A percentile compares a stretch with the other conserved stretches of the same genome.
Conservation (phyloP, 2,329 filamentous ascomycete genomes). For the Aspergillus novoparasiticus region DNA sequence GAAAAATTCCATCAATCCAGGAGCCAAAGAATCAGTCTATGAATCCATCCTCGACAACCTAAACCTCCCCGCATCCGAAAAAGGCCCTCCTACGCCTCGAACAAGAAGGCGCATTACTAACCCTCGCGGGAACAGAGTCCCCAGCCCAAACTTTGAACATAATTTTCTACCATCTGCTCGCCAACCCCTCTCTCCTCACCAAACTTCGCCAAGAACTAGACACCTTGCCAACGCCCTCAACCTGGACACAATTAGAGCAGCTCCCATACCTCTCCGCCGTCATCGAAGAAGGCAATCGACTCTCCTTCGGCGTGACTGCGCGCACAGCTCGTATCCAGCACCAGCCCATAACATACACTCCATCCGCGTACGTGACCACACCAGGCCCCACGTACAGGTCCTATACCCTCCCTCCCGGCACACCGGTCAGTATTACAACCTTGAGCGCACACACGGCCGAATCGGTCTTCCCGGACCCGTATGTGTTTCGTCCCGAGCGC, state of each 20-base stretch:
- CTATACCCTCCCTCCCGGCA: slow-evolving; percentile 31
- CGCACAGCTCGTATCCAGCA: slow-evolving; percentile 34
- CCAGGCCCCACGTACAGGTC: slow-evolving; percentile 17
- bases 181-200: slow-evolving; percentile 18
- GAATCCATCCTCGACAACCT: slow-evolving; percentile 26
- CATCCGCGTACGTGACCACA: slow-evolving; percentile 21
- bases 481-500: slow-evolving; percentile 42
- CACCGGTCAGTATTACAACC: slow-evolving; percentile 41
- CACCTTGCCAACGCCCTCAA: slow-evolving; percentile 6
- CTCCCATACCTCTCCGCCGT: slow-evolving; percentile 46
- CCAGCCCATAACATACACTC: slow-evolving; percentile 15
- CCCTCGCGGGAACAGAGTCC: slow-evolving; percentile 31
- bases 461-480: slow-evolving; percentile 40
- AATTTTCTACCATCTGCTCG: slow-evolving; percentile 23
- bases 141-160: slow-evolving; percentile 28
- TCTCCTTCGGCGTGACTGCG: slow-evolving; percentile 44
- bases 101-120: slow-evolving; percentile 32
- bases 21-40: slow-evolving; percentile 28
- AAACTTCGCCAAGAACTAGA: slow-evolving; percentile 24
- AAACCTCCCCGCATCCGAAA: slow-evolving; percentile 28
- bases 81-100: slow-evolving; percentile 31
- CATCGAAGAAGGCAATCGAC: slow-evolving; percentile 35
- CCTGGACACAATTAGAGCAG: slow-evolving; percentile 34
- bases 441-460: slow-evolving; percentile 31
- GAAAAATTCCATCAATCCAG: slow-evolving; percentile 1